Evolutionary conservation across 164 flowering plant species (phyloP), one percentile per base, ranked within the genome.

Genomic region (Stephania japonica): DNA sequence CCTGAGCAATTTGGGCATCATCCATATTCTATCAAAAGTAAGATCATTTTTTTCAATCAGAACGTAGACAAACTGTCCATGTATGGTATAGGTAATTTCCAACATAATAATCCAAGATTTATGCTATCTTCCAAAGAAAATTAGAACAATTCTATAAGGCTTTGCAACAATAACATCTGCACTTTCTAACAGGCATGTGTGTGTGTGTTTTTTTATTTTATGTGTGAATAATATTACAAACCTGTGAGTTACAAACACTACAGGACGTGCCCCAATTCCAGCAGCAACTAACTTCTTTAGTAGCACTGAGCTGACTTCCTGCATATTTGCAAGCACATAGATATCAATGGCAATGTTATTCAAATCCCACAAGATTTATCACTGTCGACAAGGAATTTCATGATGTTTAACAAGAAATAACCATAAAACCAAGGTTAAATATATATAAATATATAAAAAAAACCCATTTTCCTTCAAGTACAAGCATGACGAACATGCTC

Each of bases 241-340:
- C 99, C 99, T 95, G 84, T 96, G 98, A 63, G 99, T 89, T 72
- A 96, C 91, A 80, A 96, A 96, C 19, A 96, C 93, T 72, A 93
- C 92, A 62, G 99, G 99, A 21, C 97, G 90, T 75, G 83, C 79
- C 72, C 99, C 99, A 83, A 93, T 93, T 72, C 97, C 98, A 24
- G 98, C 99, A 81, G 91, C 88, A 75, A 87, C 84, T 80, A 96
- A 91, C 89, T 93, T 90, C 76, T 86, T 88, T 61, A 96, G 80
- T 50, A 96, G 80, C 91, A 88, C 88, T 66, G 93, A 86, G 80
- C 99, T 93, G 68, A 96, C 97, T 86, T 91, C 99, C 99, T 95
- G 86, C 75, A 84, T 53, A 80, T 75, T 42, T 70, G 32, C 43
- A 69, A 44, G 38, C 19, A 43, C 27, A 19, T 18, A n/a, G 64